Percentiles rank a stretch among this genome's conserved stretches.
Evolutionary conservation across 805 yeast genomes (phyloP).

Genomic region (Suhomyces emberorum): DNA sequence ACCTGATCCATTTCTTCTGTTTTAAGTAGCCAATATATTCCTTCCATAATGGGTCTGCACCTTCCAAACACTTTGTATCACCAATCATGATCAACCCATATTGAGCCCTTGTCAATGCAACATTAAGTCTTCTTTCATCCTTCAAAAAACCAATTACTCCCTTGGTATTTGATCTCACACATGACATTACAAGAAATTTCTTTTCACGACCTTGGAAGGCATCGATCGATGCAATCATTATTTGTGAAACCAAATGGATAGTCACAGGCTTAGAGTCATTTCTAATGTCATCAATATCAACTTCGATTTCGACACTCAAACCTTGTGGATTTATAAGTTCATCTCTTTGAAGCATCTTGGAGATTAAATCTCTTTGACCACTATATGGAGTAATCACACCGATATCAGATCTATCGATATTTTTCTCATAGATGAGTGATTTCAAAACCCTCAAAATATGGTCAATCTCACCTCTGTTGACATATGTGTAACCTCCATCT

Average conservation of each 20-base stretch:
- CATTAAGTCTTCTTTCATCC: constrained; percentile 29
- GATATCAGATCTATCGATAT: constrained; percentile 47
- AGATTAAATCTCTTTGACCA: constrained; percentile 65
- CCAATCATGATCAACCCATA: constrained; percentile 31
- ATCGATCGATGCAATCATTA: constrained; percentile 39
- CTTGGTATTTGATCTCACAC: constrained; percentile 24
- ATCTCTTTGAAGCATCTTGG: constrained; percentile 48
- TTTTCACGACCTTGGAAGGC: constrained; percentile 31
- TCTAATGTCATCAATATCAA: constrained; percentile 59
- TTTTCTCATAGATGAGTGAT: constrained; percentile 51
- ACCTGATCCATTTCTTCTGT: constrained; percentile 28
- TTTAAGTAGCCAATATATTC: constrained; percentile 44
- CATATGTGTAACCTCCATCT: constrained; percentile 56
- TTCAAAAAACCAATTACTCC: constrained; percentile 24
- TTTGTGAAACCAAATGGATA: constrained; percentile 45
- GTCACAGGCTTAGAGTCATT: constrained; percentile 46
- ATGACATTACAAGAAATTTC: constrained; percentile 28
- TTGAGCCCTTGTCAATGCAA: constrained; percentile 29
- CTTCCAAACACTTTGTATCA: constrained; percentile 39
- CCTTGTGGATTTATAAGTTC: constrained; percentile 53
- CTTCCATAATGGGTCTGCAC: constrained; percentile 50
- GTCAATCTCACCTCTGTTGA: constrained; percentile 52
- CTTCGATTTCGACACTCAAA: constrained; percentile 45
- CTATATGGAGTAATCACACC: constrained; percentile 76
- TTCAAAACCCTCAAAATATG: constrained; percentile 47